phyloP scores from a whole-genome alignment of 371 early-diverging fungal species.

The Mucor racemosus region DNA sequence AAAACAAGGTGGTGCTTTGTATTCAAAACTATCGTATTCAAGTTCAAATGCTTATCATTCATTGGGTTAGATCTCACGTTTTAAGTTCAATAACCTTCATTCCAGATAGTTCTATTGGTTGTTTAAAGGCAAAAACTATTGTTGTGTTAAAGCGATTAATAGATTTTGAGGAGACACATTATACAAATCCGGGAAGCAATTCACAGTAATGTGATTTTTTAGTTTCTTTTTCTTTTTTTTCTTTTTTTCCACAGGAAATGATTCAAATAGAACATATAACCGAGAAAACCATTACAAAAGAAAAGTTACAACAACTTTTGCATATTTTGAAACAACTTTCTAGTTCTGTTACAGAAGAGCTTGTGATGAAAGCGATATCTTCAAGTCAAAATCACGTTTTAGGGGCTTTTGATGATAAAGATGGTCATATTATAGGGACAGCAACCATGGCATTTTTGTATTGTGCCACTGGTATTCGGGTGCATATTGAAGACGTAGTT shows the following conservation, averaged over 20 bases:
- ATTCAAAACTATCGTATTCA: too few species aligned
- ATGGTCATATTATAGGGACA: constrained; percentile 33
- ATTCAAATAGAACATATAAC: constrained; percentile 8
- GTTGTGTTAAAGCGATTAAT: background rate
- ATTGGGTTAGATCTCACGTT: too few species aligned
- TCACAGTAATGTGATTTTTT: background rate
- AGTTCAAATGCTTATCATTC: too few species aligned
- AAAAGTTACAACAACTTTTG: constrained; percentile 4
- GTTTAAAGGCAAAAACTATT: too few species aligned
- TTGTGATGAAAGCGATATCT: constrained; percentile 19
- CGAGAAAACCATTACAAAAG: constrained; percentile 10
- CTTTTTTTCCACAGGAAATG: background rate
- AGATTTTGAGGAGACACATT: too few species aligned
- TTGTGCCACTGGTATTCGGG: constrained; percentile 48
- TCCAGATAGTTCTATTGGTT: too few species aligned
- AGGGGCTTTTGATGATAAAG: constrained; percentile 20
- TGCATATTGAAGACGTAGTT: constrained; percentile 55
- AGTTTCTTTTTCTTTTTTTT: background rate
- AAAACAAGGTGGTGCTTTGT: too few species aligned
- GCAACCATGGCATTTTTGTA: constrained; percentile 33
- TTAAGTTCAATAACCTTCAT: too few species aligned
- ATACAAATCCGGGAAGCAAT: background rate
- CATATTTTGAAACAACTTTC: constrained; percentile 31
- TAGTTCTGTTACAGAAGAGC: constrained; percentile 10
- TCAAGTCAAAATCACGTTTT: constrained; percentile 33